These are phyloP conservation scores for Sphagnum contortum DNA, from an alignment of 225 moss, liverwort and hornwort genomes.

Conservation along the genomic window DNA sequence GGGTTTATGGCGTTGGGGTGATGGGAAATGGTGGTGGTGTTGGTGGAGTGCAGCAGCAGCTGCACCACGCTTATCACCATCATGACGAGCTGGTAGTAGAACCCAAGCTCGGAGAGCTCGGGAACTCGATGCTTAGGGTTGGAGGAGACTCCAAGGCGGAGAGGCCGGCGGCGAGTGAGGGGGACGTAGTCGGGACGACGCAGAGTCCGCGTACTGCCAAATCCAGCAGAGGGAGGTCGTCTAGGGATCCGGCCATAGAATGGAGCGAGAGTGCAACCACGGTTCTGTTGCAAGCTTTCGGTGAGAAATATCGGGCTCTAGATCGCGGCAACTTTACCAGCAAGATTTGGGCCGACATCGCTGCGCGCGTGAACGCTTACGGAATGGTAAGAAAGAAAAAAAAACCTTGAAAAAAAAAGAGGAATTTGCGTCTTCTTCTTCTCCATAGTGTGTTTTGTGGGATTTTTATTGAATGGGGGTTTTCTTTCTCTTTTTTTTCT, in stretches of 20 bases:
- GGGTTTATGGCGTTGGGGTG: conserved; percentile 14
- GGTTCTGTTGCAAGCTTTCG: conserved; percentile 38
- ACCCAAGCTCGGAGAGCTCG: conserved; percentile 25
- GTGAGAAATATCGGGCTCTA: conserved; percentile 45
- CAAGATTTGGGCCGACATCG: conserved; percentile 60
- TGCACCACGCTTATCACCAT: conserved; percentile 14
- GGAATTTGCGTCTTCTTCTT: no score
- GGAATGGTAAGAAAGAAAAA: conserved; percentile 1
- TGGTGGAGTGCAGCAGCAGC: no score
- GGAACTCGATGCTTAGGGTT: conserved; percentile 20
- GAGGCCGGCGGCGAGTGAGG: conserved; percentile 27
- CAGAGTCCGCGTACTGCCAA: conserved; percentile 28
- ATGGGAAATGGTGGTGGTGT: conserved; percentile 20
- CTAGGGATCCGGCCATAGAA: conserved; percentile 32
- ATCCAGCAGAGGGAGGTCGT: conserved; percentile 18
- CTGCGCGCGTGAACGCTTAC: conserved; percentile 30
- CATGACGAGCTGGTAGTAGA: conserved; percentile 29
- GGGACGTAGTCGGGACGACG: conserved; percentile 27
- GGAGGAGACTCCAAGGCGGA: conserved; percentile 26
- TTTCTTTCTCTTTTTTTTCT: no score
- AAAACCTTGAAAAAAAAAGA: no score
- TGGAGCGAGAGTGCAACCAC: conserved; percentile 45
- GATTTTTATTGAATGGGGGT: no score
- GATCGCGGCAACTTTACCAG: conserved; percentile 58
- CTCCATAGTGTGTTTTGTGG: no score